phyloP scores from a whole-genome alignment of 2,329 filamentous ascomycete genomes.

The Pestalotiopsis sp. region DNA sequence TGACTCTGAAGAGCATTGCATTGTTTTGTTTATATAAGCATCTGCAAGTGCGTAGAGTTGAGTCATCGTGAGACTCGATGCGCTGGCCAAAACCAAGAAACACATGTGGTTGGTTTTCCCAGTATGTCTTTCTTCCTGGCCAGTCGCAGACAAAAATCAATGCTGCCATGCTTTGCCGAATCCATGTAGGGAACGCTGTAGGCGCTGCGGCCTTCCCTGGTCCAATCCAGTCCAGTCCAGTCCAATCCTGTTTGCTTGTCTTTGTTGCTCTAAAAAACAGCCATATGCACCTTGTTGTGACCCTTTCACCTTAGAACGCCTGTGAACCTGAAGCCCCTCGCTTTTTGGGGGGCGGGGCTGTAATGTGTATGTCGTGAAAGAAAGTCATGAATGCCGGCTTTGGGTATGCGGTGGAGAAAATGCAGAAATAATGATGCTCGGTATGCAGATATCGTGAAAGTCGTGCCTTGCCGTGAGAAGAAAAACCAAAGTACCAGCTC shows the following conservation, averaged over 20 bases:
- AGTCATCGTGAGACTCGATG: background rate
- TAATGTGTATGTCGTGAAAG: slow-evolving; percentile 1
- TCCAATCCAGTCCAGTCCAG: background rate
- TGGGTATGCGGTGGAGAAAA: slow-evolving; percentile 5
- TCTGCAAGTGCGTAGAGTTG: background rate
- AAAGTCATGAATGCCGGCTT: slow-evolving; percentile 12
- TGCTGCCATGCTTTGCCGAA: background rate
- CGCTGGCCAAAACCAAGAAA: background rate
- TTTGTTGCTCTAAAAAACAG: background rate
- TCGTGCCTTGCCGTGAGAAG: background rate
- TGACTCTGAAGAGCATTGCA: background rate
- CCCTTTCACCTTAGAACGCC: background rate
- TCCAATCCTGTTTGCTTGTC: background rate
- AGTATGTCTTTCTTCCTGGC: background rate
- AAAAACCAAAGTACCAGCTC: background rate
- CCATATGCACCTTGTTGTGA: background rate
- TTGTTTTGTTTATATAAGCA: slow-evolving; percentile 4
- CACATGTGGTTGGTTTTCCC: background rate
- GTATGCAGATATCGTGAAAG: slow-evolving; percentile 7
- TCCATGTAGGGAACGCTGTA: background rate
- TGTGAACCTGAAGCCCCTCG: background rate
- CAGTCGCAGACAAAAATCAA: background rate
- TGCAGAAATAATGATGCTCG: slow-evolving; percentile 11
- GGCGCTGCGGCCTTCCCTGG: background rate
- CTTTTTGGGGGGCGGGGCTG: background rate